Base-by-base conservation (phyloP, 768 basidiomycete genomes). In the Hysterangium stoloniferum region DNA sequence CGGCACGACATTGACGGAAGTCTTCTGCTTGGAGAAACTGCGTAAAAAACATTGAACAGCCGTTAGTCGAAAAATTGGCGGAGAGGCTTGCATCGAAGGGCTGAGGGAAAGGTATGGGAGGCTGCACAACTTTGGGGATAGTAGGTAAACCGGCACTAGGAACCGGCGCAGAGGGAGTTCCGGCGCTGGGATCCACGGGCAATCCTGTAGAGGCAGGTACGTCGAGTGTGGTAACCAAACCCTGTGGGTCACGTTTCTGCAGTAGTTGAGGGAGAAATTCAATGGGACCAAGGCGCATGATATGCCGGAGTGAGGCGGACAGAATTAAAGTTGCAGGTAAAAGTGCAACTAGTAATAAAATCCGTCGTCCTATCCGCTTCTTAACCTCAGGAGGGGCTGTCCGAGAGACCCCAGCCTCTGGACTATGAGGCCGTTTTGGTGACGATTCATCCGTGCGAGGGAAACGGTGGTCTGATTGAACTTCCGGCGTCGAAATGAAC, bases 1-100 rank as follows among this genome's bases (percentile, higher is more conserved):
- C 80, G 0, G 87, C 76, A 6, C 89, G 76, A 61, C 88, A 92
- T n/a, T 73, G 61, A n/a, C 80, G 71, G 61, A 91, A 89, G 0
- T 78, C 58, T 4, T 62, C 41, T 2, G 73, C 65, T 53, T 70
- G 69, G 0, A 86, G 84, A 82, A 92, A 90, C 54, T 85, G 86
- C 13, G 67, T 56, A 62, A 92, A 85, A 64, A 90, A 92, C 37
- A 72, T 69, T 42, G 77, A 73, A 60, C 90, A 94, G 38, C 71
- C 64, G 12, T 64, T 56, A 29, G 79, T 78, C 13, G 83, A 78
- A 59, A 86, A 89, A 62, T 88, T 86, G 36, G 71, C 63, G 13
- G 76, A 68, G 44, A 91, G 61, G 2, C 73, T 72, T 4, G 75
- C 69, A 59, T 87, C 87, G 61, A 81, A 81, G 0, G 86, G 73